phyloP scores from a whole-genome alignment of 1,284 basidiomycete species.

The Irpex lacteus region DNA sequence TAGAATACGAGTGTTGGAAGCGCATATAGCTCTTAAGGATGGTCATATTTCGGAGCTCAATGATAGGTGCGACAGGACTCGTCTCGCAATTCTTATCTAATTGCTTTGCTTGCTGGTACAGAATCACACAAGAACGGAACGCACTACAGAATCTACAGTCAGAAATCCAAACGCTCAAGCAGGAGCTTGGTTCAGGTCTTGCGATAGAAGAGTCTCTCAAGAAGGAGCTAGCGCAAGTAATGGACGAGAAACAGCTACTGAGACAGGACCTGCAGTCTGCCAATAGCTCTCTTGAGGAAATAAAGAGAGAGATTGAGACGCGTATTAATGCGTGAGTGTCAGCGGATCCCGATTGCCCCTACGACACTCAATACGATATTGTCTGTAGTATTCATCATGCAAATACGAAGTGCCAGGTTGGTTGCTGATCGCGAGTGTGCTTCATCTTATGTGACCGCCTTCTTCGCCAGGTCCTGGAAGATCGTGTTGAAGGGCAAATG shows the following conservation, averaged over 20 bases:
- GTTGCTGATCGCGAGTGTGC: not conserved
- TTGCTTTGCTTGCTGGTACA: not conserved
- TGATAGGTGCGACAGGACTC: constrained; percentile 21
- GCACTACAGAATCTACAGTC: constrained; percentile 19
- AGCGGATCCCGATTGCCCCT: not conserved
- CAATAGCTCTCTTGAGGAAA: constrained; percentile 13
- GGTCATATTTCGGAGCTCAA: constrained; percentile 22
- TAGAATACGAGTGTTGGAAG: constrained; percentile 5
- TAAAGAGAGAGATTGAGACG: constrained; percentile 24
- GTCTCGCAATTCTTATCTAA: not conserved
- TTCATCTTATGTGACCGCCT: constrained; percentile 13
- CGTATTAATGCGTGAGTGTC: constrained; percentile 25
- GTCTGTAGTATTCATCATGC: constrained; percentile 24
- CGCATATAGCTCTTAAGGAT: constrained; percentile 18
- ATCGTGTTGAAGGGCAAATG: constrained; percentile 57
- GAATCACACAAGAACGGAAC: constrained; percentile 16
- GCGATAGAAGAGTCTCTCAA: constrained; percentile 16
- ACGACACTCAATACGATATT: not conserved
- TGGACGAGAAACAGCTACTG: constrained; percentile 15
- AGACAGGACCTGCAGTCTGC: constrained; percentile 10
- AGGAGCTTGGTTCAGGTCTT: constrained; percentile 27
- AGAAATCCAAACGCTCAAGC: constrained; percentile 25
- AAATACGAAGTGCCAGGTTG: constrained; percentile 26
- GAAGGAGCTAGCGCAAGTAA: constrained; percentile 10
- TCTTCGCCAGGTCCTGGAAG: constrained; percentile 46